Evolutionary conservation across 371 early-diverging fungal genomes (phyloP), one percentile per base, ranked within the genome.

Genomic region (Thermomucor indicae-seudaticae): DNA sequence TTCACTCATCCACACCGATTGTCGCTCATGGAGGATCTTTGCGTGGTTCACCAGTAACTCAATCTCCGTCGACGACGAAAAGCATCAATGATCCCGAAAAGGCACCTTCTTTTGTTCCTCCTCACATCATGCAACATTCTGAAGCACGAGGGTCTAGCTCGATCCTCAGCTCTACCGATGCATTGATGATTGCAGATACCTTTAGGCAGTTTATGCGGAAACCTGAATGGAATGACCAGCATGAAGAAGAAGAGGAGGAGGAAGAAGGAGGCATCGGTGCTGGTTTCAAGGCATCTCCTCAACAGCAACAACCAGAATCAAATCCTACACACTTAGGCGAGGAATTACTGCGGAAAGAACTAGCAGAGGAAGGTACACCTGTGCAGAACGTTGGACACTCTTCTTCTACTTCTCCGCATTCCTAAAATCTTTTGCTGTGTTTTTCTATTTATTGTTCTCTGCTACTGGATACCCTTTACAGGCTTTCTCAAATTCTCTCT

Each of bases 181-280:
- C 77, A 0, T 25, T 76, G 10, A 62, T 76, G 73, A 72, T 76
- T 29, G 77, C 73, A 11, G 77, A 76, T 35, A 76, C 73, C 1
- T 76, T 76, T 43, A 57, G 77, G 29, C 71, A 72, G 31, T 66
- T 67, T 27, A 68, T 76, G 73, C 66, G 77, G 47, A 76, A 76
- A 48, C 77, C 77, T 12, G 73, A 72, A 30, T 76, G 77, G 77
- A 69, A 62, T 35, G 75, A 71, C 40, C 55, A 55, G 29, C 42
- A 58, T 6, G 65, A 68, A 22, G 57, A 64, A 32, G 55, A 58
- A 32, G 56, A 57, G 14, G 56, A 55, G 10, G 38, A 48, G 30
- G 47, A 49, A 19, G n/a, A n/a, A n/a, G 47, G 49, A 22, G 51
- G 49, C 17, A 35, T 39, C 5, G 47, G 57, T 7, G 43, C 34